Percentiles rank a stretch among this genome's conserved stretches.
Evolutionary conservation across 768 basidiomycete genomes (phyloP).

Genomic region (Tulasnella sp.): DNA sequence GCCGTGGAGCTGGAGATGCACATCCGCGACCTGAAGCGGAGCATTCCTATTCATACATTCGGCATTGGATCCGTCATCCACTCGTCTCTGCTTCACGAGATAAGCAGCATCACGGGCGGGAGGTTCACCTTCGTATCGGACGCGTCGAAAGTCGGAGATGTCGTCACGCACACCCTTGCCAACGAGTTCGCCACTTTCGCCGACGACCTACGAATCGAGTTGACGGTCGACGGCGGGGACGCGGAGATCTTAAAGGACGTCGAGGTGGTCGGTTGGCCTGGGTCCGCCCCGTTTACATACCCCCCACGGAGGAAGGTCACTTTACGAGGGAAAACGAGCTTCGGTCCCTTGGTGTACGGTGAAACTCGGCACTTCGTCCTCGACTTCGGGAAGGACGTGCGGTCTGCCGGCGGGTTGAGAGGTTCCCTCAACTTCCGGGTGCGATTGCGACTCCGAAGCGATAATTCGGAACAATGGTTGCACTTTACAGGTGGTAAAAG

Average conservation of each 20-base stretch:
- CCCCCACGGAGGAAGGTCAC: neutral
- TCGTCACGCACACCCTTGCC: slow-evolving; percentile 14
- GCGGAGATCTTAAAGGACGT: slow-evolving; percentile 4
- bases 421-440: neutral
- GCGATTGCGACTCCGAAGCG: too few relatives aligned
- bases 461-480: too few relatives aligned
- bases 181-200: slow-evolving; percentile 14
- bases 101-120: slow-evolving; percentile 7
- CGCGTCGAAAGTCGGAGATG: slow-evolving; percentile 12
- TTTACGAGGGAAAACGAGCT: neutral
- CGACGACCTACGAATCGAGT: neutral
- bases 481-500: too few relatives aligned
- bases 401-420: neutral
- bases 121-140: slow-evolving; percentile 13
- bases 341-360: neutral
- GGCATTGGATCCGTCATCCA: slow-evolving; percentile 15
- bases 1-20: slow-evolving; percentile 9
- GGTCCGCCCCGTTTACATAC: neutral
- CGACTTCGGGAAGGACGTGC: neutral
- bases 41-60: slow-evolving; percentile 15
- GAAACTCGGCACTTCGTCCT: neutral
- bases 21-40: neutral
- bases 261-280: neutral
- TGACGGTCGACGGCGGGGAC: neutral
- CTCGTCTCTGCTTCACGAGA: slow-evolving; percentile 12